Evolutionary conservation across 2,329 filamentous ascomycete species (phyloP).

Genomic region (Neofusicoccum umdonicola): DNA sequence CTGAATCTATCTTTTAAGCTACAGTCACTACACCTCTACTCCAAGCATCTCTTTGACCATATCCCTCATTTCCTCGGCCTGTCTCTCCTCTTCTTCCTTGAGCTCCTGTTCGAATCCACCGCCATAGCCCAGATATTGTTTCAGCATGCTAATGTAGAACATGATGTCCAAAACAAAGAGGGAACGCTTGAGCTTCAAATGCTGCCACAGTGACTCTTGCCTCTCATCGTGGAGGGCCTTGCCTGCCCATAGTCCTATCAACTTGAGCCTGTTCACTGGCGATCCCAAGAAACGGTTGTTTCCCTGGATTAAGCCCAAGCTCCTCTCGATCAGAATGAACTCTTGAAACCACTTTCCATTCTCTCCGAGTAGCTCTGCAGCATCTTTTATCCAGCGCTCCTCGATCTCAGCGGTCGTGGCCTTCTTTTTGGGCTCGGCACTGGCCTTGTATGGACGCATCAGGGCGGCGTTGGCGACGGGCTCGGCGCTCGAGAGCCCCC

Average conservation of each 20-base stretch:
- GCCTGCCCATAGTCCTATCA: constrained; percentile 87
- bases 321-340: constrained; percentile 87
- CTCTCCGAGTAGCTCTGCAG: constrained; percentile 68
- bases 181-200: constrained; percentile 69
- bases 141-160: neutral
- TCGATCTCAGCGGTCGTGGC: constrained; percentile 70
- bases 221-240: constrained; percentile 74
- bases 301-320: constrained; percentile 87
- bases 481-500: constrained; percentile 87
- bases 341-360: constrained; percentile 88
- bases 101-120: neutral
- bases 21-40: neutral
- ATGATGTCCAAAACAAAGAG: neutral
- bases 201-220: constrained; percentile 65
- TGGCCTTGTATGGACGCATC: constrained; percentile 86
- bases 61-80: neutral
- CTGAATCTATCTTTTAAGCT: neutral
- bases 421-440: constrained; percentile 72
- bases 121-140: neutral
- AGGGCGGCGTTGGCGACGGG: constrained; percentile 89
- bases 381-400: constrained; percentile 10
- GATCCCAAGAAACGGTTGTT: constrained; percentile 90
- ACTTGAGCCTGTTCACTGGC: constrained; percentile 88
- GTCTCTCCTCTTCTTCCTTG: neutral
- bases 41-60: neutral